Conservation (phyloP, 805 yeast species). For the Suhomyces sp. region DNA sequence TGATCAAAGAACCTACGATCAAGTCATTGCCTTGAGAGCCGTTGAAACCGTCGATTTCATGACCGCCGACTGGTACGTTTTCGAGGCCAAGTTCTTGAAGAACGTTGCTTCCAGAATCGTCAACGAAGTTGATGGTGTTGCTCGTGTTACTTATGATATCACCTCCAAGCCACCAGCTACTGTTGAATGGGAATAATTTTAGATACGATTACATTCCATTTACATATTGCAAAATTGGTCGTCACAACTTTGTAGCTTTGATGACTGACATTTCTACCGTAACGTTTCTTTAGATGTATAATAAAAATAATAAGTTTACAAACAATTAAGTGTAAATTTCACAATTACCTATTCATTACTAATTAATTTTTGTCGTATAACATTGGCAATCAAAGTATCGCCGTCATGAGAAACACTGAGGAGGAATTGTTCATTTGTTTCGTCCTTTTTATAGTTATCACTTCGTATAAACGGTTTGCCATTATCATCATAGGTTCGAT, state of each 20-base stretch:
- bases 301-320: neutral
- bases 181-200: constrained; percentile 96
- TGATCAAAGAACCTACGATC: constrained; percentile 98
- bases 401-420: constrained; percentile 66
- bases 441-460: constrained; percentile 22
- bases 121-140: constrained; percentile 98
- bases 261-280: neutral
- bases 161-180: constrained; percentile 99
- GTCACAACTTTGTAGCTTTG: neutral
- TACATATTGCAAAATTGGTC: no score
- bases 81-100: constrained; percentile 90
- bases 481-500: constrained; percentile 34
- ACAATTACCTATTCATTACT: neutral
- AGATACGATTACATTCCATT: no score
- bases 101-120: constrained; percentile 93
- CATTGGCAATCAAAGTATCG: constrained; percentile 56
- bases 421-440: constrained; percentile 49
- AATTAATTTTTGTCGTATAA: constrained; percentile 41
- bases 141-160: constrained; percentile 97
- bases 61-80: constrained; percentile 99
- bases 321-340: neutral
- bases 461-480: constrained; percentile 47
- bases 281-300: neutral
- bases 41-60: constrained; percentile 97
- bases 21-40: constrained; percentile 98